A percentile compares a stretch with the other conserved stretches of the same genome.
These are phyloP conservation scores for Penicillium sp. DNA, from an alignment of 2,329 filamentous ascomycete species.

Conservation along the genomic window DNA sequence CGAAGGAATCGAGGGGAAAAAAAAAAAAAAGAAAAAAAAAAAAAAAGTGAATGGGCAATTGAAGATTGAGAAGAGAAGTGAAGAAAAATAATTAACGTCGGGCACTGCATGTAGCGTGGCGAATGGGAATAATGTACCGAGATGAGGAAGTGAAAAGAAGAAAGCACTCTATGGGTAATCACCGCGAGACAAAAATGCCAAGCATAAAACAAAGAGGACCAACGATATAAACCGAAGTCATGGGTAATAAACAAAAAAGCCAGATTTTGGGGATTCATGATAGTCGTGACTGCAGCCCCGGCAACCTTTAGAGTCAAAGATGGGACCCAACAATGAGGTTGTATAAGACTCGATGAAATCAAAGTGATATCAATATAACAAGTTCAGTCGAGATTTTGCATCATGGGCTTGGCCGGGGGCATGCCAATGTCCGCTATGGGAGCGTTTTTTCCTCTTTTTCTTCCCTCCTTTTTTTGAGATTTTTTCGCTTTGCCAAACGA, in stretches of 20 bases:
- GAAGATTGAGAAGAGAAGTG: slow-evolving; percentile 17
- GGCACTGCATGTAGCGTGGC: slow-evolving; percentile 13
- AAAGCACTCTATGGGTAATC: slow-evolving; percentile 33
- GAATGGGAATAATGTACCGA: slow-evolving; percentile 28
- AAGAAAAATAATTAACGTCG: slow-evolving; percentile 25
- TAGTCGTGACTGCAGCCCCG: slow-evolving; percentile 30
- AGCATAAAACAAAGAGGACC: slow-evolving; percentile 26
- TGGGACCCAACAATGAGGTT: slow-evolving; percentile 10
- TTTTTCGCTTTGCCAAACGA: slow-evolving; percentile 21
- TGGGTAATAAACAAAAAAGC: slow-evolving; percentile 22
- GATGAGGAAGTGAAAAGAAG: slow-evolving; percentile 22
- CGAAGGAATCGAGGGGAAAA: slow-evolving; percentile 1
- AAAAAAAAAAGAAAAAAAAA: slow-evolving; percentile 2
- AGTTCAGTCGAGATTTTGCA: slow-evolving; percentile 3
- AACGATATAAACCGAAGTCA: slow-evolving; percentile 32
- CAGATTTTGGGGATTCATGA: slow-evolving; percentile 28
- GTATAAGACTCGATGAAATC: background rate
- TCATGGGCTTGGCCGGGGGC: slow-evolving; percentile 16
- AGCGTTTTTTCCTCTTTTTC: slow-evolving; percentile 25
- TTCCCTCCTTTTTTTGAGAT: slow-evolving; percentile 25
- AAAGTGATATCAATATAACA: background rate
- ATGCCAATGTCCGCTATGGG: slow-evolving; percentile 23
- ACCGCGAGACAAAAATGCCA: slow-evolving; percentile 33
- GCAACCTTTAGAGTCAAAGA: slow-evolving; percentile 2
- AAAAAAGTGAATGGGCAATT: slow-evolving; percentile 22